Evolutionary conservation across 176 grass and related monocot species (phyloP).

Genomic region (Avena insularis): DNA sequence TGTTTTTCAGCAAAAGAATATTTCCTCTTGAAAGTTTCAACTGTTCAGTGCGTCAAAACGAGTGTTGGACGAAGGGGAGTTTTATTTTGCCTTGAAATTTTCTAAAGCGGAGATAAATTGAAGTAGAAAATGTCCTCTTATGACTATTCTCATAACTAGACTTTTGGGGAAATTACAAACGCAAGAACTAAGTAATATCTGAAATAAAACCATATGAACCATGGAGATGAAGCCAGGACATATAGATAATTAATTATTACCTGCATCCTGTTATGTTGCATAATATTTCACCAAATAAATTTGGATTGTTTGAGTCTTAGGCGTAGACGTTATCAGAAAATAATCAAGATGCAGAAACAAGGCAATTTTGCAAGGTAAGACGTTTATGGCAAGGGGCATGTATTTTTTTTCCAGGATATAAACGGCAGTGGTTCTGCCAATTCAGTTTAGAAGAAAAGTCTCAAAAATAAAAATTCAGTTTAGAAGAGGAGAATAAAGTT

Average conservation of each 20-base stretch:
- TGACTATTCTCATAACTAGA: not conserved
- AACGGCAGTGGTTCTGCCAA: too few relatives aligned
- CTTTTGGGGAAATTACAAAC: not conserved
- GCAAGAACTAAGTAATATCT: too few relatives aligned
- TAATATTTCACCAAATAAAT: too few relatives aligned
- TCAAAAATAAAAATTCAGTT: too few relatives aligned
- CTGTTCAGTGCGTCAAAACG: not conserved
- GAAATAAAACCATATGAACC: constrained; percentile 9
- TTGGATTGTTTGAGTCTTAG: not conserved
- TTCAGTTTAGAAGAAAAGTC: too few relatives aligned
- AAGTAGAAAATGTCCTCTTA: not conserved
- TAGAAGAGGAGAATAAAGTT: too few relatives aligned
- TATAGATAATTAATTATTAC: not conserved
- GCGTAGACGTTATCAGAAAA: not conserved
- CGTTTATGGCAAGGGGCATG: not conserved
- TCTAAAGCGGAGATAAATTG: not conserved
- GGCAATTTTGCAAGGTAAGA: not conserved
- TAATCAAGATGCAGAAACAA: not conserved
- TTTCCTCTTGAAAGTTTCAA: not conserved
- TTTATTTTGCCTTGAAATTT: not conserved
- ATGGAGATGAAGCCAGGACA: not conserved
- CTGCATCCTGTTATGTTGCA: not conserved
- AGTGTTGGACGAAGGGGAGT: not conserved
- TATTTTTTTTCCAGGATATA: too few relatives aligned
- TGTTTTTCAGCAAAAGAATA: not conserved